Percentiles rank a stretch among this genome's conserved stretches.
Conservation (phyloP, 176 grass and related monocot genomes). For the Aegilops speltoides region DNA sequence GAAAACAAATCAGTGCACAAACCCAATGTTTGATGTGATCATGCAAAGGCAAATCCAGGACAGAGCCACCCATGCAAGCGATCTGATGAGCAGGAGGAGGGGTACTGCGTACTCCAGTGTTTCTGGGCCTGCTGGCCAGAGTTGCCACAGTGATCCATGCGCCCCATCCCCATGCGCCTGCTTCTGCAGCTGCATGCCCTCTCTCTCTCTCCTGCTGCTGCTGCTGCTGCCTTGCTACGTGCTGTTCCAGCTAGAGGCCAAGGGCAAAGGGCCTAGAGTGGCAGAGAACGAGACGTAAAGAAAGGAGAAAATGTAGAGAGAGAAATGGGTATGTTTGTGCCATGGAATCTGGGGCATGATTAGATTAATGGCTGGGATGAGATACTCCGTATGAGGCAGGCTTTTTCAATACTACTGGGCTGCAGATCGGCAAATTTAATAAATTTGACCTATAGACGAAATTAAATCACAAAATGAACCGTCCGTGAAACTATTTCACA, state of each 20-base stretch:
- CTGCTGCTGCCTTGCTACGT: neutral
- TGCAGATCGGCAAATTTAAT: too few relatives aligned
- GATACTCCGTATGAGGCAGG: slow-evolving; percentile 23
- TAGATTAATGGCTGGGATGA: slow-evolving; percentile 30
- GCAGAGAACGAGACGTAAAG: slow-evolving; percentile 23
- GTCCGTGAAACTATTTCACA: too few relatives aligned
- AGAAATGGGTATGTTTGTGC: neutral
- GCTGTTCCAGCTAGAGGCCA: slow-evolving; percentile 16
- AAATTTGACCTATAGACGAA: too few relatives aligned
- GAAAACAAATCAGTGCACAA: neutral
- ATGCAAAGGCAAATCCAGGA: neutral
- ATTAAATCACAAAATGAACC: too few relatives aligned
- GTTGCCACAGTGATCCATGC: slow-evolving; percentile 14
- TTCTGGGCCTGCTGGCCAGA: slow-evolving; percentile 16
- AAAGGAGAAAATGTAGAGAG: neutral
- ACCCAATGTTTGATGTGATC: neutral
- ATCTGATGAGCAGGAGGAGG: slow-evolving; percentile 5
- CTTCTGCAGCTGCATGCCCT: neutral
- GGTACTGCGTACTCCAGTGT: slow-evolving; percentile 2
- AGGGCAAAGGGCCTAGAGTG: slow-evolving; percentile 8
- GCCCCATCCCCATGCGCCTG: slow-evolving; percentile 20
- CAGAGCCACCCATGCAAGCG: neutral
- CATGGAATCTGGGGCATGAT: slow-evolving; percentile 52
- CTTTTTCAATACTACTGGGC: slow-evolving; percentile 23
- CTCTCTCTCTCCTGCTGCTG: neutral